Conservation (phyloP, 495 filamentous ascomycete species). For the Trypethelium eluteriae region DNA sequence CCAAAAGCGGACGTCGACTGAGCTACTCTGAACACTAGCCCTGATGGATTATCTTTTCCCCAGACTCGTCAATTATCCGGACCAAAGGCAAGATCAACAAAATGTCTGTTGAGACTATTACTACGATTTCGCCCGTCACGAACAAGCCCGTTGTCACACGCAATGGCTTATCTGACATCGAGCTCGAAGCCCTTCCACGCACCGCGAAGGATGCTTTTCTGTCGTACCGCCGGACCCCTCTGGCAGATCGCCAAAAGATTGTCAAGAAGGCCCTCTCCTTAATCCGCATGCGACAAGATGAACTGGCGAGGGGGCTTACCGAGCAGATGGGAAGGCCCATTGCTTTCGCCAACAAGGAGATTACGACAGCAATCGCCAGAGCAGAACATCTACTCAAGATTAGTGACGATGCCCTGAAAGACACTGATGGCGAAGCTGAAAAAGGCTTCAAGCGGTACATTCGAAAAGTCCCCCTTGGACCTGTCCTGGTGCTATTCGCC, state of each 20-base stretch:
- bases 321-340: slow-evolving; percentile 94
- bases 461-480: slow-evolving; percentile 74
- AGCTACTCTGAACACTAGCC: neutral
- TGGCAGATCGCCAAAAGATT: slow-evolving; percentile 64
- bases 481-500: slow-evolving; percentile 79
- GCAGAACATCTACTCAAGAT: slow-evolving; percentile 76
- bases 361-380: slow-evolving; percentile 71
- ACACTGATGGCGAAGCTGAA: slow-evolving; percentile 71
- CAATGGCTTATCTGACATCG: slow-evolving; percentile 56
- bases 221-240: slow-evolving; percentile 53
- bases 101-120: slow-evolving; percentile 71
- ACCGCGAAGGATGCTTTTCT: slow-evolving; percentile 64
- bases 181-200: slow-evolving; percentile 58
- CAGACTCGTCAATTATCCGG: neutral
- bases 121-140: slow-evolving; percentile 82
- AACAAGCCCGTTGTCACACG: slow-evolving; percentile 69
- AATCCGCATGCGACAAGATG: slow-evolving; percentile 63
- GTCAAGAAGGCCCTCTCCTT: slow-evolving; percentile 66
- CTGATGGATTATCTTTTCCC: neutral
- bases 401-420: slow-evolving; percentile 59
- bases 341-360: slow-evolving; percentile 70
- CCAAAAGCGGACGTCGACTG: neutral
- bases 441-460: slow-evolving; percentile 84
- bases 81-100: slow-evolving; percentile 29
- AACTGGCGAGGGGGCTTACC: slow-evolving; percentile 72